Evolutionary conservation across 192 early-diverging fungal species (phyloP), one percentile per base, ranked within the genome.

Genomic region (Coemansia sp.): DNA sequence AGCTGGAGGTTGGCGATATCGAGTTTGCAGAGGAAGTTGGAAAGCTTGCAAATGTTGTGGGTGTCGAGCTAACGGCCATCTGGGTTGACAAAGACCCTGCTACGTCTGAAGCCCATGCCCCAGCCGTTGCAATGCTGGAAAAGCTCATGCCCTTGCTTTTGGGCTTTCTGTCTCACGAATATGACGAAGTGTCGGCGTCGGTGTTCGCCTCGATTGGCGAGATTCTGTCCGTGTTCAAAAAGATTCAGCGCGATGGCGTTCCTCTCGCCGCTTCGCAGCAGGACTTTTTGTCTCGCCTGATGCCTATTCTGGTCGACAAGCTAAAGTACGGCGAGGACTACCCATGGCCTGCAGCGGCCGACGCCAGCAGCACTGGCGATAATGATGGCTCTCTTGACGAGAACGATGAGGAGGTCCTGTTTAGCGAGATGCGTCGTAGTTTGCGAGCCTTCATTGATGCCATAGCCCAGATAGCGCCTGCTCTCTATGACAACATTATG

Each of bases 311-410:
- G 37, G 86, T 94, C 13, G 72, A 86, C 33, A 96, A 96, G 85
- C 91, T 95, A 86, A 93, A 93, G 82, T 96, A 94, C 65, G 86
- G 92, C 77, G 90, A 93, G 33, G 92, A 94, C 48, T 91, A 88
- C 58, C 84, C 88, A 8, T 92, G 87, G 85, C 79, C 79, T 2
- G 41, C 60, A 37, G 45, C 74, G 5, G 41, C 28, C 20, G 72
- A 73, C 45, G 63, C 74, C 6, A 65, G 56, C 6, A 65, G 56
- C 6, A 48, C 55, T 1, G 67, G 66, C 57, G 86, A 84, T 14
- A 77, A 85, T 61, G 90, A 85, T 20, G 89, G 85, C 14, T 90
- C 88, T 23, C 86, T 87, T 59, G 91, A 88, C 43, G 90, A 92
- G 52, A 87, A 87, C 63, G 94, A 93, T 68, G 84, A 86, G 43